phyloP scores from a whole-genome alignment of 352 stramenopile genomes.

The Plasmopara muralis region DNA sequence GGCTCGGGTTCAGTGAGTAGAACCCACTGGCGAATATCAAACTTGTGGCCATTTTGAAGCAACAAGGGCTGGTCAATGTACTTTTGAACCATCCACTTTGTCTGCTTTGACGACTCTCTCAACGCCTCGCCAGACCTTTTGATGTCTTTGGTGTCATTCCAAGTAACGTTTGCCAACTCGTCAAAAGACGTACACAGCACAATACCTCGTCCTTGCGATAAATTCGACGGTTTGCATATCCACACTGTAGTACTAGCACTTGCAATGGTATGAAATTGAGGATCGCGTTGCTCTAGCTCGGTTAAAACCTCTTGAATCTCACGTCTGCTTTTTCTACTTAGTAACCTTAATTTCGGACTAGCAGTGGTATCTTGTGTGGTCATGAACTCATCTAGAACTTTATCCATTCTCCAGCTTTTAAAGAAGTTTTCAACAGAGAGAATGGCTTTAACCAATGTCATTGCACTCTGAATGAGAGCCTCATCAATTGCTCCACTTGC shows the following conservation, averaged over 20 bases:
- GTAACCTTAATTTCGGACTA: background rate
- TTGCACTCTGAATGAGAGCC: conserved; percentile 4
- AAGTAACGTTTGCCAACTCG: conserved; percentile 15
- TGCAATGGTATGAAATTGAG: conserved; percentile 36
- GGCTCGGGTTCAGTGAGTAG: conserved; percentile 60
- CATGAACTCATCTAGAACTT: background rate
- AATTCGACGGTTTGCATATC: conserved; percentile 75
- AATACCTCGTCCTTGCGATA: conserved; percentile 72
- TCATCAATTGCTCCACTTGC: background rate
- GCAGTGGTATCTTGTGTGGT: background rate
- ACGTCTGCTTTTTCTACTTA: background rate
- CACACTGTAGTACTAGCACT: conserved; percentile 38
- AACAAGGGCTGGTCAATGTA: conserved; percentile 79
- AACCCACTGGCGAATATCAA: conserved; percentile 86
- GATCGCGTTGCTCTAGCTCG: conserved; percentile 25
- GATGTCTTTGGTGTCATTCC: background rate
- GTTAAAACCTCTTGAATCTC: conserved; percentile 15
- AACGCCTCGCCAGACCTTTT: too few species aligned
- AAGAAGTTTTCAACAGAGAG: conserved; percentile 6
- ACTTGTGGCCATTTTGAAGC: conserved; percentile 53
- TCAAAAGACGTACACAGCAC: conserved; percentile 36
- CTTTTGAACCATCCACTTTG: conserved; percentile 74
- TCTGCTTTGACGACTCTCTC: background rate
- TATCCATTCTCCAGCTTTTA: conserved; percentile 10
- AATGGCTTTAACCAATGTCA: background rate